These are phyloP conservation scores for Epithemia pelagica DNA, from an alignment of 108 stramenopile species.

Conservation along the genomic window DNA sequence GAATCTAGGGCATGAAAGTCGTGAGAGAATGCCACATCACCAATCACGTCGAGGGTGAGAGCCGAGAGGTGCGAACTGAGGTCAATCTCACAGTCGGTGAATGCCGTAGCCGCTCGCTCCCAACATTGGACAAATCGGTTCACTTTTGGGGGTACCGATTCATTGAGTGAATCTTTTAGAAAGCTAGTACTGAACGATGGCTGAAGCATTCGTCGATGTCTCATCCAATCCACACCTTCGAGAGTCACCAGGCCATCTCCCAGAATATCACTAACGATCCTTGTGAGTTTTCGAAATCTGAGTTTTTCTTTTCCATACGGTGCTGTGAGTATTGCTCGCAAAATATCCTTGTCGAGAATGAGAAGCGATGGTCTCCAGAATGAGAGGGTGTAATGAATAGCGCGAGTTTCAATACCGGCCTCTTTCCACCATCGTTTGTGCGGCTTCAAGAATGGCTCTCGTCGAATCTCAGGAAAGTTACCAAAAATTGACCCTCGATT, in stretches of 20 bases:
- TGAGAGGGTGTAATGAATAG: constrained; percentile 37
- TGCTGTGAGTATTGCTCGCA: constrained; percentile 33
- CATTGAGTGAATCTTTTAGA: constrained; percentile 30
- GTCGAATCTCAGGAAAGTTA: background rate
- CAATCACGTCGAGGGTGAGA: constrained; percentile 52
- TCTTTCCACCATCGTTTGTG: constrained; percentile 50
- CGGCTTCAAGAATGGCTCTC: constrained; percentile 20
- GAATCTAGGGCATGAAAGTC: constrained; percentile 34
- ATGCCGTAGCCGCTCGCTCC: constrained; percentile 19
- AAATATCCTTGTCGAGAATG: constrained; percentile 35
- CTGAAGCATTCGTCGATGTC: constrained; percentile 58
- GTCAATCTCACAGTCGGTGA: constrained; percentile 36
- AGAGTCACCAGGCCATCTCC: constrained; percentile 50
- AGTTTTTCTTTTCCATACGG: constrained; percentile 15
- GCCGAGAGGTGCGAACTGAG: constrained; percentile 38
- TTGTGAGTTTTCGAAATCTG: constrained; percentile 25
- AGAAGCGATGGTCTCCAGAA: constrained; percentile 32
- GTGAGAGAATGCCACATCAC: constrained; percentile 52
- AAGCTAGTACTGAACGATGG: constrained; percentile 37
- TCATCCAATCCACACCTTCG: constrained; percentile 47
- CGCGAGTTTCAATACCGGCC: constrained; percentile 26
- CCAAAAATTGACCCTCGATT: background rate
- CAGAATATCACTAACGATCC: constrained; percentile 12
- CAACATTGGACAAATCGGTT: constrained; percentile 30
- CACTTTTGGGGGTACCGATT: constrained; percentile 24